Conservation (phyloP, 257 asterid genomes). For the Gentiana macrophylla region DNA sequence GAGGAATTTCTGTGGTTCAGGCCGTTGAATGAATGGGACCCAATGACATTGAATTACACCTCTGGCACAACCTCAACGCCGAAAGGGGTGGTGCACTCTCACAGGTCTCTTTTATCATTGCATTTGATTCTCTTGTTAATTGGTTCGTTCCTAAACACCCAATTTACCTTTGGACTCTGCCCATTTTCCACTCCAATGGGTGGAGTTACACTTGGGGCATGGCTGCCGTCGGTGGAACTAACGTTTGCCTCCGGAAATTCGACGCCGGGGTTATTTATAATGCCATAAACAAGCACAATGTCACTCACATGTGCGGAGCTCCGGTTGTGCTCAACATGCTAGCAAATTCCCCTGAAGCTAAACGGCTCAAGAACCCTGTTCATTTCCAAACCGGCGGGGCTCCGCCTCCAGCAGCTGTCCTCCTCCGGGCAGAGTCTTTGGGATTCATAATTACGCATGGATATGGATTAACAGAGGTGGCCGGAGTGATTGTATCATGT, state of each 20-base stretch:
- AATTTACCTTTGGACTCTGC: constrained; percentile 69
- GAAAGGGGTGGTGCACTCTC: constrained; percentile 70
- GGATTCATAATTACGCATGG: constrained; percentile 65
- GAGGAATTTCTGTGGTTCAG: constrained; percentile 36
- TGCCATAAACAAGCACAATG: constrained; percentile 23
- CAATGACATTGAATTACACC: constrained; percentile 68
- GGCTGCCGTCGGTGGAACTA: constrained; percentile 81
- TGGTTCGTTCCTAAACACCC: constrained; percentile 66
- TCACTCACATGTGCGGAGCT: constrained; percentile 87
- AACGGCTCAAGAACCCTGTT: constrained; percentile 26
- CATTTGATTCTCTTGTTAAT: constrained; percentile 41
- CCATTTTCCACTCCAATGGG: constrained; percentile 85
- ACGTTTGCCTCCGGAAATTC: constrained; percentile 53
- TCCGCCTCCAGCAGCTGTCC: constrained; percentile 61
- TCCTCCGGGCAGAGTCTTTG: constrained; percentile 42
- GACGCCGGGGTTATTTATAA: constrained; percentile 35
- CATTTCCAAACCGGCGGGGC: constrained; percentile 54
- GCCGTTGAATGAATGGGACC: constrained; percentile 49
- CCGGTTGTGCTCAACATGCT: constrained; percentile 68
- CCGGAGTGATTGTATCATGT: constrained; percentile 55
- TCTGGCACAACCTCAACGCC: constrained; percentile 85
- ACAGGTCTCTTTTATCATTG: constrained; percentile 35
- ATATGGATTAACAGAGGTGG: constrained; percentile 70
- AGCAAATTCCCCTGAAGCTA: constrained; percentile 25
- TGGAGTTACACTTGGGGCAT: constrained; percentile 95